A percentile compares a stretch with the other conserved stretches of the same genome.
Conservation (phyloP, 176 grass and related monocot genomes). For the Raddia guianensis region DNA sequence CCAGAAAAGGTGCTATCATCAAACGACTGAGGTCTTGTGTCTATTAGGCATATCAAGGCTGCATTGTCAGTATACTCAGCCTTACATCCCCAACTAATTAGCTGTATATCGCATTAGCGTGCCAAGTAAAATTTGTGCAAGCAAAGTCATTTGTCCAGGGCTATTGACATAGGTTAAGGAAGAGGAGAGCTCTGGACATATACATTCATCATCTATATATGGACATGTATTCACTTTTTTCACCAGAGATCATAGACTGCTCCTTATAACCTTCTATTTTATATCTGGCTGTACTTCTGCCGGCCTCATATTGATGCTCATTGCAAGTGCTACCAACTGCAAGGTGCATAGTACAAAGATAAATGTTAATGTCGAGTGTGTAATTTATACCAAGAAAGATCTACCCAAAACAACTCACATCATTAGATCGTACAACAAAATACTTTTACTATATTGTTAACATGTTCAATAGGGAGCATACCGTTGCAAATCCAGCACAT, state of each 20-base stretch:
- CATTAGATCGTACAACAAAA: neutral
- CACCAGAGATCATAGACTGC: slow-evolving; percentile 11
- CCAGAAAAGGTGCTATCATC: neutral
- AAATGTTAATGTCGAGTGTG: slow-evolving; percentile 3
- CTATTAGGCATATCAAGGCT: slow-evolving; percentile 4
- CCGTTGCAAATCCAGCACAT: slow-evolving; percentile 61
- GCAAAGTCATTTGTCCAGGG: neutral
- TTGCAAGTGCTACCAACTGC: slow-evolving; percentile 62
- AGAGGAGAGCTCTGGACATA: neutral
- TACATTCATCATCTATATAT: slow-evolving; percentile 17
- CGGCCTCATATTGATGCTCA: slow-evolving; percentile 61
- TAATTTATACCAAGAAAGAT: slow-evolving; percentile 23
- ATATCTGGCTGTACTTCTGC: slow-evolving; percentile 38
- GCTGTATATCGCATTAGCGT: neutral
- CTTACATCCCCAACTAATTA: slow-evolving; percentile 25
- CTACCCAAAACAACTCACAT: neutral
- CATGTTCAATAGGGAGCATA: slow-evolving; percentile 40
- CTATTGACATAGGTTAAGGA: slow-evolving; percentile 16
- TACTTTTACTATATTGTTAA: neutral
- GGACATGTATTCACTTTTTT: slow-evolving; percentile 36
- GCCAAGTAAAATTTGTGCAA: neutral
- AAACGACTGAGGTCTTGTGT: neutral
- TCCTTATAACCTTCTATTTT: slow-evolving; percentile 28
- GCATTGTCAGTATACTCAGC: neutral
- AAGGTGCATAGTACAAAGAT: slow-evolving; percentile 9